Percentiles rank a stretch among this genome's conserved stretches.
phyloP scores from a whole-genome alignment of 2,329 filamentous ascomycete species.

The Rutstroemia sydowiana region DNA sequence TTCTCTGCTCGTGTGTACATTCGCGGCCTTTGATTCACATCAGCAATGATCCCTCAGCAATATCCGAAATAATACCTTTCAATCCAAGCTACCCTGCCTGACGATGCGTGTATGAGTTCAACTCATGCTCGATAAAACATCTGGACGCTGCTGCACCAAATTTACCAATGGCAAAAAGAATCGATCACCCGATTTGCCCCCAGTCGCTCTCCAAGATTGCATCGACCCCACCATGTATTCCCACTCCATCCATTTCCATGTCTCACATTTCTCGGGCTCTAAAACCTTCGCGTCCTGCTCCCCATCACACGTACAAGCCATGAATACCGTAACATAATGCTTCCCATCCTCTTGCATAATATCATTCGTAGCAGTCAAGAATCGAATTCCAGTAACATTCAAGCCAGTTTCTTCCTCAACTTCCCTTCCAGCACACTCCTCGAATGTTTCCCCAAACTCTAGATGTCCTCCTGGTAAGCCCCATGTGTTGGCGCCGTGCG shows the following conservation, averaged over 20 bases:
- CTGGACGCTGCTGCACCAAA: neutral
- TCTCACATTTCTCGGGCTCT: constrained; percentile 43
- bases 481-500: constrained; percentile 41
- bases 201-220: neutral
- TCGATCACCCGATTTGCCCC: neutral
- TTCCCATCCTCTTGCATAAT: constrained; percentile 51
- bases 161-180: neutral
- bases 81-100: too few species aligned
- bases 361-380: constrained; percentile 60
- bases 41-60: too few species aligned
- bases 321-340: constrained; percentile 71
- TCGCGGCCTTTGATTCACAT: too few species aligned
- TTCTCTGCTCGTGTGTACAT: neutral
- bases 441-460: constrained; percentile 57
- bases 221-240: constrained; percentile 35
- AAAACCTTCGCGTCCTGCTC: constrained; percentile 43
- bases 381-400: constrained; percentile 37
- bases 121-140: neutral
- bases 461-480: constrained; percentile 71
- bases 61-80: too few species aligned
- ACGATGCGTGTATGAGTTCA: neutral
- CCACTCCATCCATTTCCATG: constrained; percentile 48
- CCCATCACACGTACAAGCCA: constrained; percentile 42
- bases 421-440: constrained; percentile 59
- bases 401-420: constrained; percentile 64